Conservation (phyloP, 345 rosid species). For the Aethionema arabicum region DNA sequence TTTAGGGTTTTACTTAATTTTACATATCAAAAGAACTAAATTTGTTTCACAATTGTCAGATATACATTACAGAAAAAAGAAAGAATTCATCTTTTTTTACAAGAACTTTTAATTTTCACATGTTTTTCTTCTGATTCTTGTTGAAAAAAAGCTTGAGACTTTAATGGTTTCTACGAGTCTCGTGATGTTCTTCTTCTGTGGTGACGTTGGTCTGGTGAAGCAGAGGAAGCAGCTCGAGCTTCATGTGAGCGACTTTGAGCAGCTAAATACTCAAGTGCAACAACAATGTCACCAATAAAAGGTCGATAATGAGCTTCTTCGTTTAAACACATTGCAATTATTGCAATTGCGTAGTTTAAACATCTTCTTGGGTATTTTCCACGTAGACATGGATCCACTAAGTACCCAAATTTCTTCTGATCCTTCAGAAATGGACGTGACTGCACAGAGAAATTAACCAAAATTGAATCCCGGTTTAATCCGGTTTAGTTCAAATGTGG, state of each 20-base stretch:
- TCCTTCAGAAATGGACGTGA: slow-evolving; percentile 67
- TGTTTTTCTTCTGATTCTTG: slow-evolving; percentile 1
- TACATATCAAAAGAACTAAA: slow-evolving; percentile 9
- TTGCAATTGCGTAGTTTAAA: slow-evolving; percentile 84
- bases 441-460: slow-evolving; percentile 38
- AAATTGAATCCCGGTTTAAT: neutral
- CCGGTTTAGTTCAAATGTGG: neutral
- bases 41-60: slow-evolving; percentile 17
- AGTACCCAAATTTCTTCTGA: slow-evolving; percentile 58
- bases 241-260: slow-evolving; percentile 44
- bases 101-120: no score
- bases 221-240: slow-evolving; percentile 21
- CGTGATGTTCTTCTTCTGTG: slow-evolving; percentile 24
- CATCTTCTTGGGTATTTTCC: slow-evolving; percentile 74
- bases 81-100: neutral
- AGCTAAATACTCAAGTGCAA: slow-evolving; percentile 74
- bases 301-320: slow-evolving; percentile 94
- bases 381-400: slow-evolving; percentile 75
- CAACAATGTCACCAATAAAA: slow-evolving; percentile 78
- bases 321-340: slow-evolving; percentile 86
- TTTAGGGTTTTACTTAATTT: slow-evolving; percentile 19
- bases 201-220: slow-evolving; percentile 14
- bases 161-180: slow-evolving; percentile 17
- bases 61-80: neutral
- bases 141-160: neutral